phyloP scores from a whole-genome alignment of 1,284 basidiomycete species.

The Lignosus rhinocerotis region DNA sequence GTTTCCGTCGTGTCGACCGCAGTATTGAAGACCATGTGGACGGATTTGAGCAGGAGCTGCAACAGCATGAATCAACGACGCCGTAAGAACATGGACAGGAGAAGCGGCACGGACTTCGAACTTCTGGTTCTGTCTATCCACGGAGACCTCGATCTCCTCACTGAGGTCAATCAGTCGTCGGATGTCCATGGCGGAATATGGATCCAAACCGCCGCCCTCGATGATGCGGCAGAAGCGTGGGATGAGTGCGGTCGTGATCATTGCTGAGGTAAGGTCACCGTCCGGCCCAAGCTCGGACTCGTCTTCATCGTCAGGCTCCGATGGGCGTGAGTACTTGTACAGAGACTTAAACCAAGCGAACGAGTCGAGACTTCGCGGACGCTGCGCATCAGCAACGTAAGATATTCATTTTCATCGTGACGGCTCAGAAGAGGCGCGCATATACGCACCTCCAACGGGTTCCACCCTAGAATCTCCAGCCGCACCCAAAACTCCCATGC shows the following conservation, averaged over 20 bases:
- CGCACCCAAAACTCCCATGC: conserved; percentile 97
- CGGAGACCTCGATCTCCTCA: conserved; percentile 80
- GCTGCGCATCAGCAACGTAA: conserved; percentile 39
- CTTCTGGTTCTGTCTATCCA: conserved; percentile 67
- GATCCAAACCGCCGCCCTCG: conserved; percentile 76
- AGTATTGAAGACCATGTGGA: conserved; percentile 57
- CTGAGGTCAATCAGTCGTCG: conserved; percentile 69
- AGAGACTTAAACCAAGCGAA: conserved; percentile 85
- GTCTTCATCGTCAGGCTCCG: conserved; percentile 35
- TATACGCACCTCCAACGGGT: conserved; percentile 73
- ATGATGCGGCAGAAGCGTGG: conserved; percentile 75
- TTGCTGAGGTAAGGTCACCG: conserved; percentile 85
- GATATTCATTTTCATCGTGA: conserved; percentile 15
- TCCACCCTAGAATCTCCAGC: conserved; percentile 86
- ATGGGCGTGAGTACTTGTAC: conserved; percentile 75
- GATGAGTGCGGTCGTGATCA: conserved; percentile 83
- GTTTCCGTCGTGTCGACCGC: conserved; percentile 51
- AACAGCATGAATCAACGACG: background rate
- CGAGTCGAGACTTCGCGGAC: conserved; percentile 65
- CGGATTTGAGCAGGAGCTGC: conserved; percentile 69
- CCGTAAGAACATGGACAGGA: background rate
- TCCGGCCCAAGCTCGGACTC: conserved; percentile 73
- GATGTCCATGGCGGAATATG: conserved; percentile 74
- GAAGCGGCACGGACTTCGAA: conserved; percentile 59
- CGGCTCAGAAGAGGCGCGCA: background rate